These are phyloP conservation scores for Magnusiomyces tetraspermus DNA, from an alignment of 1,139 yeast genomes.

Conservation along the genomic window DNA sequence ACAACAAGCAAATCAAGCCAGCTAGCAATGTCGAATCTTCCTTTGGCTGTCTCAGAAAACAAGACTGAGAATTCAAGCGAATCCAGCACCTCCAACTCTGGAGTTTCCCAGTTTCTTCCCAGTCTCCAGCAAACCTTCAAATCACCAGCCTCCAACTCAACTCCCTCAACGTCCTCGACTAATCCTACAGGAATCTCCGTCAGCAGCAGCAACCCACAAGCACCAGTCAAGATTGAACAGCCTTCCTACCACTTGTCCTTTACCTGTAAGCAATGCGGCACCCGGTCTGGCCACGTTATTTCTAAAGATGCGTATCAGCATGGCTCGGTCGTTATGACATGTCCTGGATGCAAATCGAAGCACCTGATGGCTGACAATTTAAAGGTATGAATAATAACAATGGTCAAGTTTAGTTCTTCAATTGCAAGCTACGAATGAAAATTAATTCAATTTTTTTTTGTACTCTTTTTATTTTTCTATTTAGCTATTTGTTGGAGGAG, in stretches of 20 bases:
- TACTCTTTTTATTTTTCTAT: no score
- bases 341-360: conserved; percentile 83
- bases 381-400: conserved; percentile 41
- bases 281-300: conserved; percentile 76
- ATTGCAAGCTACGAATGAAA: no score
- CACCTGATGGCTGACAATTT: conserved; percentile 92
- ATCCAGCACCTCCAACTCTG: no score
- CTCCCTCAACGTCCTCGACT: no score
- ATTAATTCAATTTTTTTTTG: background rate
- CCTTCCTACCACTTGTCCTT: conserved; percentile 83
- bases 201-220: background rate
- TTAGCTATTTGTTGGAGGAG: background rate
- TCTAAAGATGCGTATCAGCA: conserved; percentile 83
- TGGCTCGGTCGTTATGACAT: conserved; percentile 83
- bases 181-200: background rate
- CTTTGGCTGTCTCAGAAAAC: no score
- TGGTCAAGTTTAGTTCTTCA: no score
- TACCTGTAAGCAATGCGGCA: conserved; percentile 81
- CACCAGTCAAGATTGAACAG: conserved; percentile 30
- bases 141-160: background rate
- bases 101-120: background rate
- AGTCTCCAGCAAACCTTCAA: background rate
- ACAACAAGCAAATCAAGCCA: no score
- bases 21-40: no score
- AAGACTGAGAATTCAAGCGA: no score